Base-by-base conservation (phyloP, 345 rosid species). In the Gossypium stocksii region DNA sequence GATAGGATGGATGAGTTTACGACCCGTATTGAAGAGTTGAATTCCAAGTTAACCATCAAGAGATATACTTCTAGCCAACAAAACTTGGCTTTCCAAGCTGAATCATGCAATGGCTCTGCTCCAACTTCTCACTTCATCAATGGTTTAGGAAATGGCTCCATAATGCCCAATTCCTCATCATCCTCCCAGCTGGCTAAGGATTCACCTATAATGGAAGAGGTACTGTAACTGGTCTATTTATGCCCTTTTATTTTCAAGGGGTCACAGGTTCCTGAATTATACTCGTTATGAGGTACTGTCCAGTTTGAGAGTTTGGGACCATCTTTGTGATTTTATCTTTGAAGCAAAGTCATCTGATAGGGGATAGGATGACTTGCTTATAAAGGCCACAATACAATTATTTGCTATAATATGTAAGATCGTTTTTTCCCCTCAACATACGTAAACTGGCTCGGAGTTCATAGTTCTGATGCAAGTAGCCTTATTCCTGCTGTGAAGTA, bases 1-100 rank as follows among this genome's bases (percentile, higher is more conserved):
- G 99, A 91, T 66, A 87, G 95, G 82, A 91, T 96, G 93, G 98
- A 93, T 45, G 99, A 93, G 81, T 96, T 93, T 82, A 91, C 97
- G 14, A 66, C 73, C 29, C 83, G 78, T 7, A 85, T 93, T 7
- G 98, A 96, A 79, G 98, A 93, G 81, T 81, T 96, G 45, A 93
- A 86, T 71, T 82, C 89, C 72, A 89, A 88, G 85, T 77, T 93
- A 56, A 76, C 82, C 29, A 51, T 82, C 77, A 87, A 86, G 77
- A 89, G 76, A 48, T 80, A 63, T 83, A 73, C 91, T 62, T 71
- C 83, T 29, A 90, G 92, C 76, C 94, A 89, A 78, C 97, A 88
- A 73, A 91, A 82, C 76, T 66, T 90, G 83, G 80, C 87, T 79
- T 78, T 83, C 56, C 94, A 86, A 73, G 76, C 87, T 20, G 98